Evolutionary conservation across 768 basidiomycete species (phyloP), one percentile per base, ranked within the genome.

Genomic region (Agaricus subrufescens): DNA sequence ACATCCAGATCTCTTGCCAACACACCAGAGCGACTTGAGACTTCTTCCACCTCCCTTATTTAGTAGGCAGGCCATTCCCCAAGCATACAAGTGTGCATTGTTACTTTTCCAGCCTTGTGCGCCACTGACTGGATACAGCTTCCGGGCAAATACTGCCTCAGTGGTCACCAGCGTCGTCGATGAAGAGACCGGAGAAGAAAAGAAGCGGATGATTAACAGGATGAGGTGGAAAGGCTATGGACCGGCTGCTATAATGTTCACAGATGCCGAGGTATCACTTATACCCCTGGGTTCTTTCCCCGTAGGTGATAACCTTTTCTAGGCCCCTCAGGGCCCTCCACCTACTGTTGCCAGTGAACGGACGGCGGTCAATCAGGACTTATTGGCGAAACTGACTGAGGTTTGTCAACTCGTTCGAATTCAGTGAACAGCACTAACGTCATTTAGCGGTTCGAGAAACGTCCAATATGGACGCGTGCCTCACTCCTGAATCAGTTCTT

Each of bases 31-130:
- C 65, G 85, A 83, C 62, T 73, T 94, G 8, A 80, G 89, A 29
- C 74, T 93, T 10, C 85, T 94, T 60, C 94, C 96, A 29, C 90
- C 94, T 0, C 95, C 96, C 7, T 70, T 94, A 46, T 98, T 98
- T 72, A 89, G 87, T 62, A 80, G 93, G 34, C 88, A 92, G 61
- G 78, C 74, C 0, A 81, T 94, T 40, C 84, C 92, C 25, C 86
- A 90, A 59, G 81, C 81, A 46, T 97, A 94, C 76, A 87, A 85
- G 93, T 92, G 53, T 34, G 31, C 23, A 23, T 26, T 23, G 6
- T 38, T 30, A 54, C 43, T 37, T 34, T 4, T 7, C 14, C 57
- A 40, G 38, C 56, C 39, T 43, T 15, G 23, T 42, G 10, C 12
- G 34, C 54, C 52, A 26, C 46, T 31, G 4, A n/a, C 37, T 43